These are phyloP conservation scores for Emericellopsis terricola DNA, from an alignment of 495 filamentous ascomycete species.

Conservation along the genomic window DNA sequence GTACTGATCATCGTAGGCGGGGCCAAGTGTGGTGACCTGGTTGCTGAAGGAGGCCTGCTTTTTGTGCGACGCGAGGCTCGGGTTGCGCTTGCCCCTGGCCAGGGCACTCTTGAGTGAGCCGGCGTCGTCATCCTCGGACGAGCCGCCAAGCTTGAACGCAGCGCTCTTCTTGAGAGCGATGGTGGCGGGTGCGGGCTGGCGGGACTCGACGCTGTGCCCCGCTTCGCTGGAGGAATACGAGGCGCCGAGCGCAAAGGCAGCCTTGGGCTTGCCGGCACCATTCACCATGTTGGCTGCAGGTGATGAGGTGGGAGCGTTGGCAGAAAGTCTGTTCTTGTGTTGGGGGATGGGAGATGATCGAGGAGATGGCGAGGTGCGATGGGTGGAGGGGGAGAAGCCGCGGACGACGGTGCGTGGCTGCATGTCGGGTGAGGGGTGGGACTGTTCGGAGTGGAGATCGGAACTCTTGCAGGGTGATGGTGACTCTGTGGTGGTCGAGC, in stretches of 20 bases:
- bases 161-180: conserved; percentile 33
- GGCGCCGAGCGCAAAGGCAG: conserved; percentile 36
- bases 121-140: conserved; percentile 70
- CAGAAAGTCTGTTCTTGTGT: too few species aligned
- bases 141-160: conserved; percentile 67
- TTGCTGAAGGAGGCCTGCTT: conserved; percentile 80
- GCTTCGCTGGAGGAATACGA: conserved; percentile 29
- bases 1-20: conserved; percentile 38
- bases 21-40: conserved; percentile 48
- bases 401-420: conserved; percentile 46
- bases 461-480: conserved; percentile 8
- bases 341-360: conserved; percentile 30
- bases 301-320: conserved; percentile 5
- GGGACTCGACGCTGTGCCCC: conserved; percentile 23
- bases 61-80: conserved; percentile 32
- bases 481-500: conserved; percentile 22
- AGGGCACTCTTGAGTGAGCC: conserved; percentile 61
- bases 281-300: conserved; percentile 28
- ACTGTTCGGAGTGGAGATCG: conserved; percentile 11
- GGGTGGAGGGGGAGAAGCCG: conserved; percentile 66
- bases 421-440: conserved; percentile 13
- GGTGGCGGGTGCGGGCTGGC: conserved; percentile 27
- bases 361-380: too few species aligned
- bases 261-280: conserved; percentile 28
- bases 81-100: conserved; percentile 20